Conservation (phyloP, 2,329 filamentous ascomycete species). For the Penicillium sp. region DNA sequence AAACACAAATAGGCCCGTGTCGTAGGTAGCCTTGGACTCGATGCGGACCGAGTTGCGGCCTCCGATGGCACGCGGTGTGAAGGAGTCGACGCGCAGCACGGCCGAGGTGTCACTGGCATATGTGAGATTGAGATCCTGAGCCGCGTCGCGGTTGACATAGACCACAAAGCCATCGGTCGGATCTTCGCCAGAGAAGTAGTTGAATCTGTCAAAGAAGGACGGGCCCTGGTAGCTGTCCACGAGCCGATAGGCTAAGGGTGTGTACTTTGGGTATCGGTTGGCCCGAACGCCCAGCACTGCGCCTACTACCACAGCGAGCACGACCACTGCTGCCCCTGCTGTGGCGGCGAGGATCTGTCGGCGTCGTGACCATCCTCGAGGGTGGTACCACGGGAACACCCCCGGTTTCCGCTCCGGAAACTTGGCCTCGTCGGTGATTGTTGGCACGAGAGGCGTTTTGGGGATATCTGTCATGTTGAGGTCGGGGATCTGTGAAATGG, state of each 20-base stretch:
- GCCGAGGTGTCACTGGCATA: slow-evolving; percentile 57
- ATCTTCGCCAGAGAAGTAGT: slow-evolving; percentile 48
- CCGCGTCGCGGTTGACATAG: slow-evolving; percentile 40
- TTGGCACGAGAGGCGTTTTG: slow-evolving; percentile 20
- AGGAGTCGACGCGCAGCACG: slow-evolving; percentile 63
- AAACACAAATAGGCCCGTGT: slow-evolving; percentile 67
- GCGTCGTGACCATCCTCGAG: slow-evolving; percentile 56
- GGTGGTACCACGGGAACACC: slow-evolving; percentile 46
- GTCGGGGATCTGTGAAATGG: slow-evolving; percentile 21
- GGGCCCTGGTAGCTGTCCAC: slow-evolving; percentile 45
- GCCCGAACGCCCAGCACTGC: slow-evolving; percentile 38
- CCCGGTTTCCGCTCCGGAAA: slow-evolving; percentile 1
- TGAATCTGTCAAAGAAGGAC: slow-evolving; percentile 49
- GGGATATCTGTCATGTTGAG: slow-evolving; percentile 13
- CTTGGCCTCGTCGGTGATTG: slow-evolving; percentile 9
- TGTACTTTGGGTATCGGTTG: slow-evolving; percentile 49
- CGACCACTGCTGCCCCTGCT: slow-evolving; percentile 41
- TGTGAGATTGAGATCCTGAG: slow-evolving; percentile 57
- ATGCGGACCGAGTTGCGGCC: slow-evolving; percentile 66
- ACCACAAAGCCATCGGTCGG: slow-evolving; percentile 50
- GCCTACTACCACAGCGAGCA: slow-evolving; percentile 54
- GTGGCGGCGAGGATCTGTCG: slow-evolving; percentile 51
- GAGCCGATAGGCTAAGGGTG: slow-evolving; percentile 41
- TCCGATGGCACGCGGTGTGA: slow-evolving; percentile 57
- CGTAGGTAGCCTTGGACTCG: slow-evolving; percentile 61